Base-by-base conservation (phyloP, 1,139 yeast genomes). In the Debaryomyces psychrophilus region DNA sequence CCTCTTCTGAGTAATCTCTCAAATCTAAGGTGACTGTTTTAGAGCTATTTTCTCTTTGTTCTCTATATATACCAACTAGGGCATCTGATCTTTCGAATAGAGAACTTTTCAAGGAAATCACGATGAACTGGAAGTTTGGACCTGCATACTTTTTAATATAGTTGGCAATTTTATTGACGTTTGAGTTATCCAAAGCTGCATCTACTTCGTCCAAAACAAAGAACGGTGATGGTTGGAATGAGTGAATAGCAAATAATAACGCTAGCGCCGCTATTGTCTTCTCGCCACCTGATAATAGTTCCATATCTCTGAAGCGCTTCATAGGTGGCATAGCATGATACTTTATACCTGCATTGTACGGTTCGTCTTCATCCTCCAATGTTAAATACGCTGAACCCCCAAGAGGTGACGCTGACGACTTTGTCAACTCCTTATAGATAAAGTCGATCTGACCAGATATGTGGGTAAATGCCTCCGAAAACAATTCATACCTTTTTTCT, bases 271-370 rank as follows among this genome's bases (percentile, higher is more conserved):
- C 99, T 67, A 93, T 87, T 1, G 98, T 89, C 64, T 92, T 90
- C 61, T 93, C 99, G 43, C 99, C 99, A 44, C 99, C 99, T 0
- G 97, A 90, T 11, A 93, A 73, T 50, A 88, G 80, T 49, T 90
- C 96, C 90, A 93, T 92, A 55, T 90, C 97, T 58, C 95, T 79
- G 64, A 90, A 93, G 55, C 97, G 76, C 59, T 93, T 95, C 82
- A 88, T 79, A 8, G 99, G 99, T 1, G 99, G 98, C 87, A 92
- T 92, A 0, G 97, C 97, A 62, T 90, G 95, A 59, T 90, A 95
- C 56, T 84, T 87, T 44, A 90, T 77, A 1, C 98, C 99, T 0
- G 83, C 82, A 36, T 79, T 67, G 58, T 85, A 95, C 5, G 97
- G 97, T 56, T 88, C 96, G 47, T 90, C 97, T 51, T 87, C 95